These are phyloP conservation scores for Terfezia boudieri DNA, from an alignment of 495 filamentous ascomycete genomes.

Conservation along the genomic window DNA sequence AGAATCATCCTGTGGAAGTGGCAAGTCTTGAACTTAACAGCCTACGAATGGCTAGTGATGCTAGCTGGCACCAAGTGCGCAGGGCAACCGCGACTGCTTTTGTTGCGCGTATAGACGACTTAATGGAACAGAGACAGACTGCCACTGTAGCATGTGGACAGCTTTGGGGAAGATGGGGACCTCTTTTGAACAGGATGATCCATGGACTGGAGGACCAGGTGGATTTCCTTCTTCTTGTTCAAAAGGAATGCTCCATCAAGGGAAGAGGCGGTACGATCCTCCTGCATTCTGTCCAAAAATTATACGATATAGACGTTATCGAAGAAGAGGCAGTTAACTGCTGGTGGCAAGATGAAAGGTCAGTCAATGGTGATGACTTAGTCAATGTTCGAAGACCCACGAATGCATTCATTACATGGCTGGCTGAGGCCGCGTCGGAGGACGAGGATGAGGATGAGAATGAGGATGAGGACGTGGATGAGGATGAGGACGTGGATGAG, in stretches of 20 bases:
- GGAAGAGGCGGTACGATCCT: constrained; percentile 38
- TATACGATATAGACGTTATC: constrained; percentile 65
- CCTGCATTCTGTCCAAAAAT: constrained; percentile 49
- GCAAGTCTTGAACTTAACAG: constrained; percentile 79
- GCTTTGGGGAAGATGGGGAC: constrained; percentile 37
- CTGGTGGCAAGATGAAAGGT: constrained; percentile 65
- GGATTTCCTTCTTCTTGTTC: constrained; percentile 60
- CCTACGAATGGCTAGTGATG: constrained; percentile 69
- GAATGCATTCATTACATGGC: constrained; percentile 61
- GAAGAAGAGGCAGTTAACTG: constrained; percentile 71
- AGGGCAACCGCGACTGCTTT: constrained; percentile 68
- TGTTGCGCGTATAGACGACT: constrained; percentile 52
- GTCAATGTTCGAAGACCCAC: constrained; percentile 45
- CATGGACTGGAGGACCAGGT: constrained; percentile 48
- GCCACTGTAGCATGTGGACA: constrained; percentile 37
- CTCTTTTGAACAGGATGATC: constrained; percentile 25
- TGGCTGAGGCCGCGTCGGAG: constrained; percentile 64
- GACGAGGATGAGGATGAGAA: constrained; percentile 51
- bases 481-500: constrained; percentile 9
- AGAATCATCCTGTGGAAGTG: constrained; percentile 53
- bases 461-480: constrained; percentile 35
- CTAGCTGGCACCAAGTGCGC: constrained; percentile 66
- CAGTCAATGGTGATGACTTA: constrained; percentile 42
- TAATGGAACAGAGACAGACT: constrained; percentile 34
- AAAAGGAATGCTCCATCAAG: constrained; percentile 48